Base-by-base conservation (phyloP, 2,329 filamentous ascomycete genomes). In the Neocatenulostroma microsporum region DNA sequence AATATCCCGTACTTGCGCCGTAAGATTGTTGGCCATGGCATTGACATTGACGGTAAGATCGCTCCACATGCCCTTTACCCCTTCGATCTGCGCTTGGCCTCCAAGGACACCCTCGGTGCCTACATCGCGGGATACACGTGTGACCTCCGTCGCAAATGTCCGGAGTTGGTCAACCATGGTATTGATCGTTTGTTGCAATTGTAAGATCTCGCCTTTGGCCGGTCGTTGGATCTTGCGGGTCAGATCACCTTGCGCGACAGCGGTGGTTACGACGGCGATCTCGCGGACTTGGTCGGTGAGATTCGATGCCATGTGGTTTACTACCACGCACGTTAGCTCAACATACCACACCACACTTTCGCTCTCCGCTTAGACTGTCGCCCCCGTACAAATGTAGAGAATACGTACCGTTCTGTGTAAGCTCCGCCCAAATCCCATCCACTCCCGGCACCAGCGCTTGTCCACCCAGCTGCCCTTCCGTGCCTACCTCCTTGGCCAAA, bases 231-330 rank as follows among this genome's bases (percentile, higher is more conserved):
- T 95, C 69, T 95, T 96, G 66, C 91, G 86, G 44, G 85, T 94
- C 45, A 98, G 69, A 63, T 98, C 89, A 56, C 89, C 89, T 61
- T 83, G 84, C 34, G 89, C 89, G 44, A 98, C n/a, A 40, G 89
- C 89, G 2, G 88, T 94, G 3, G 89, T 96, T 41, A 98, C 91
- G 56, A 89, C 86, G 44, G 89, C 91, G 52, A 98, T 98, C 63
- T 95, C 88, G 67, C 89, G 82, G 58, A 98, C 91, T 68, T 98
- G 89, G 4, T 91, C 94, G 3, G 89, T 96, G 52, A 98, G 69
- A 61, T 96, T 98, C 74, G 91, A 93, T 57, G 89, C 89, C 89
- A 98, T 96, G 50, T 88, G 84, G 64, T 98, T 98, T 64, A 98
- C 89, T 71, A 47, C n/a, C n/a, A n/a, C n/a, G n/a, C n/a, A n/a